phyloP scores from a whole-genome alignment of 2,329 filamentous ascomycete genomes.

The Hortaea sp. region DNA sequence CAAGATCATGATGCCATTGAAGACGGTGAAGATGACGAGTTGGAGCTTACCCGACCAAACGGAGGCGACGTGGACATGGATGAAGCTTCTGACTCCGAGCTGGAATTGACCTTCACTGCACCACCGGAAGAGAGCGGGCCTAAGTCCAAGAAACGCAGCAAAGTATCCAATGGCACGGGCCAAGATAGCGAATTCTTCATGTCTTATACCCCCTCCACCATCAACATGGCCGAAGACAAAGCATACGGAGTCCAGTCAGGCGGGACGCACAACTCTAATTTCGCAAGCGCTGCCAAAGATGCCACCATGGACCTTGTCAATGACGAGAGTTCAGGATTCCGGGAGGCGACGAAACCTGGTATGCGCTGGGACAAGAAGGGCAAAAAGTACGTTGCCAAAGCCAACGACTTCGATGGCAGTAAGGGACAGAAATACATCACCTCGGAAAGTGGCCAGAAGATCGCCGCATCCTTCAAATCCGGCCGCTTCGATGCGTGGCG shows the following conservation, averaged over 20 bases:
- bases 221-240: constrained; percentile 76
- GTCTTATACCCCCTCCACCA: constrained; percentile 78
- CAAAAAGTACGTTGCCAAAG: constrained; percentile 85
- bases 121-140: constrained; percentile 8
- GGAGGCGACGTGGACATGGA: constrained; percentile 25
- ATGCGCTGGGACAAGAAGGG: constrained; percentile 96
- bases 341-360: constrained; percentile 55
- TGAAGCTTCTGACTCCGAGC: constrained; percentile 42
- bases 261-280: constrained; percentile 51
- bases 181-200: constrained; percentile 89
- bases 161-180: no score
- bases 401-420: constrained; percentile 91
- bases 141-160: constrained; percentile 20
- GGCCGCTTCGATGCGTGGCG: constrained; percentile 92
- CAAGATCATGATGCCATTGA: constrained; percentile 34
- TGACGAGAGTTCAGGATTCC: constrained; percentile 78
- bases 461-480: constrained; percentile 84
- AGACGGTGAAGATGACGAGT: constrained; percentile 27
- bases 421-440: constrained; percentile 60
- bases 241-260: constrained; percentile 89
- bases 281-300: constrained; percentile 76
- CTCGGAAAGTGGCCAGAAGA: constrained; percentile 91
- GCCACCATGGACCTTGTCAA: constrained; percentile 87
- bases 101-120: constrained; percentile 42
- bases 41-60: constrained; percentile 24